Base-by-base conservation (phyloP, 768 basidiomycete species). In the Lactarius trivialis region DNA sequence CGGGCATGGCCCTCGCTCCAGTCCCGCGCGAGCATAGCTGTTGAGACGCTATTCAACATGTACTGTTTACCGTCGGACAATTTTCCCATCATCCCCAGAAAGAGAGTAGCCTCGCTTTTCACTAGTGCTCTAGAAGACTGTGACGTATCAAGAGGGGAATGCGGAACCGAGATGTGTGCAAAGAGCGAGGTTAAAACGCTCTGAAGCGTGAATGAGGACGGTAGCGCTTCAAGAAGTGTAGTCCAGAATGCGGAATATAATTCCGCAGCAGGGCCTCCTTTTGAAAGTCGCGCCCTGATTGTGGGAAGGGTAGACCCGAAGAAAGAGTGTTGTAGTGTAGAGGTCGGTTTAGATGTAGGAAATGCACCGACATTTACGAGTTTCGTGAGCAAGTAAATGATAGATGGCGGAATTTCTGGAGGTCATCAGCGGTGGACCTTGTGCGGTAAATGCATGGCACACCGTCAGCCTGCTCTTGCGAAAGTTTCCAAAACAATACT, bases 261-360 rank as follows among this genome's bases (percentile, higher is more conserved):
- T 1, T 66, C 48, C 12, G 60, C 56, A 48, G 69, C 64, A 7
- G 65, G 66, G 17, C 71, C 69, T 41, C 64, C 58, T 39, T 56
- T 61, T 41, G 60, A 60, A 11, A 83, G 66, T 26, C 77, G 76
- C 24, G 60, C 49, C 32, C 80, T 81, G 49, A 91, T 81, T 14
- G 70, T 73, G 7, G 81, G 76, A 34, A 86, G 72, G 3, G 75
- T 77, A 2, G 77, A 70, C 30, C 73, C 71, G 72, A 89, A 91
- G 75, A 92, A 93, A 1, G 87, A 91, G 7, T 85, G 78, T 60
- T 87, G 87, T 0, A 83, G 83, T n/a, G 78, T 80, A 3, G 81
- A 72, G 7, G 73, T 72, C 7, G 83, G 81, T 3, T 73, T 74
- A 11, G 76, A 73, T 1, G 78, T 65, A 15, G 87, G 86, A 67